phyloP scores from a whole-genome alignment of 306 rosid genomes.

The Sphenostylis stenocarpa region DNA sequence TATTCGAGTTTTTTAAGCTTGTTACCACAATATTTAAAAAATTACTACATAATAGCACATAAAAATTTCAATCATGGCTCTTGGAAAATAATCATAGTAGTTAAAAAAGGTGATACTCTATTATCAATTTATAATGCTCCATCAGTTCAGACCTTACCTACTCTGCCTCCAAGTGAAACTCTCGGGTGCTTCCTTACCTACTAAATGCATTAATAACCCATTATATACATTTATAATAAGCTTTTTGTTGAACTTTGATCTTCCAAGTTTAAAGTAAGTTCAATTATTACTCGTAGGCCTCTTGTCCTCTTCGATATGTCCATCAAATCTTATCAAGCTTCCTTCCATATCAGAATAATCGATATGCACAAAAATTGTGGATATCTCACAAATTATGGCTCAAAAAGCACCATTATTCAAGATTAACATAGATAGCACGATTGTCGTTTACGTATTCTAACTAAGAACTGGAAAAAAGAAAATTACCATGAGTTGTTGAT shows the following conservation, averaged over 20 bases:
- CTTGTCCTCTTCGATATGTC: background rate
- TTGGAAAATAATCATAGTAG: background rate
- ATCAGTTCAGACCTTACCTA: background rate
- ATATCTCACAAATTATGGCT: background rate
- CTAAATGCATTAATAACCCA: slow-evolving; percentile 6
- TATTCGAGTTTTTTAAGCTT: background rate
- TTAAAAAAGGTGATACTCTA: background rate
- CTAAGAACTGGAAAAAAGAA: background rate
- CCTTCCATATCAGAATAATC: background rate
- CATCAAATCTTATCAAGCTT: background rate
- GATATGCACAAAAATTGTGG: background rate
- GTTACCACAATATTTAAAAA: background rate
- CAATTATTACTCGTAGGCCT: background rate
- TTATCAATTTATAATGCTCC: background rate
- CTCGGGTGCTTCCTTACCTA: slow-evolving; percentile 3
- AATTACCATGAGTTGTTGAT: background rate
- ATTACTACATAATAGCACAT: background rate
- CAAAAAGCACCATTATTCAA: background rate
- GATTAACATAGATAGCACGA: background rate
- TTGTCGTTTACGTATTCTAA: background rate
- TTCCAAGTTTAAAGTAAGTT: background rate
- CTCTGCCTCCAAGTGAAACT: background rate
- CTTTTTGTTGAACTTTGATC: background rate
- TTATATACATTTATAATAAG: background rate
- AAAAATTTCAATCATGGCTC: background rate